Percentiles rank a stretch among this genome's conserved stretches.
These are phyloP conservation scores for Lentinula guzmanii DNA, from an alignment of 768 basidiomycete species.

Conservation along the genomic window DNA sequence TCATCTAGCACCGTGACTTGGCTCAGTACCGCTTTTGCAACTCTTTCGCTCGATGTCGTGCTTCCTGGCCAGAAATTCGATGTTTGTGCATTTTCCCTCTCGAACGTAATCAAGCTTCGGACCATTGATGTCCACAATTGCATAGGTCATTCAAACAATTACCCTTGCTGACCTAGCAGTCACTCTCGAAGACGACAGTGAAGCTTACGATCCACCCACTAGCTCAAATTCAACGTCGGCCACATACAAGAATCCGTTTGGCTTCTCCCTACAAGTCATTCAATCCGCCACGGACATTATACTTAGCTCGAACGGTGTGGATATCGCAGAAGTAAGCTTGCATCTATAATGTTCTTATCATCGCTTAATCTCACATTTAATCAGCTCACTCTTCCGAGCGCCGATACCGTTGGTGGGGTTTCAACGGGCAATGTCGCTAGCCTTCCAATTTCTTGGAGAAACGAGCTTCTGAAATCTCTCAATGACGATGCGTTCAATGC, in stretches of 20 bases:
- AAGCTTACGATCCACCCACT: constrained; percentile 56
- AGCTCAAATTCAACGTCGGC: constrained; percentile 51
- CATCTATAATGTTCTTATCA: not conserved
- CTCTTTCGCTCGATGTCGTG: constrained; percentile 52
- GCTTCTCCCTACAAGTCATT: constrained; percentile 64
- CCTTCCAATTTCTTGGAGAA: constrained; percentile 49
- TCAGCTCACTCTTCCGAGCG: constrained; percentile 47
- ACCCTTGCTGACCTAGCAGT: constrained; percentile 50
- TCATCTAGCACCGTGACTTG: constrained; percentile 47
- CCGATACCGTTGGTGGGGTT: constrained; percentile 48
- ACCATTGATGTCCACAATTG: too few relatives aligned
- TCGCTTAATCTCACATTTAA: not conserved
- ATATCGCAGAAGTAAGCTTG: constrained; percentile 43
- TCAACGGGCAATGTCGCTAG: constrained; percentile 66
- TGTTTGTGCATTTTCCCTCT: constrained; percentile 20
- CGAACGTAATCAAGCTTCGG: not conserved
- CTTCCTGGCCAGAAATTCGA: constrained; percentile 56
- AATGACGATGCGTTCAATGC: constrained; percentile 46
- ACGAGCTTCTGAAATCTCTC: constrained; percentile 51
- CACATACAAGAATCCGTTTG: constrained; percentile 69
- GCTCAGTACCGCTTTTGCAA: constrained; percentile 68
- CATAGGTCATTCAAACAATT: constrained; percentile 59
- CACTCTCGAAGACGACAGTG: constrained; percentile 40
- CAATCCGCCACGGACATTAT: constrained; percentile 49
- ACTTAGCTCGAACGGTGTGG: constrained; percentile 38